Percentiles rank a stretch among this genome's conserved stretches.
Conservation (phyloP, 441 rosid species). For the Adansonia gregorii region DNA sequence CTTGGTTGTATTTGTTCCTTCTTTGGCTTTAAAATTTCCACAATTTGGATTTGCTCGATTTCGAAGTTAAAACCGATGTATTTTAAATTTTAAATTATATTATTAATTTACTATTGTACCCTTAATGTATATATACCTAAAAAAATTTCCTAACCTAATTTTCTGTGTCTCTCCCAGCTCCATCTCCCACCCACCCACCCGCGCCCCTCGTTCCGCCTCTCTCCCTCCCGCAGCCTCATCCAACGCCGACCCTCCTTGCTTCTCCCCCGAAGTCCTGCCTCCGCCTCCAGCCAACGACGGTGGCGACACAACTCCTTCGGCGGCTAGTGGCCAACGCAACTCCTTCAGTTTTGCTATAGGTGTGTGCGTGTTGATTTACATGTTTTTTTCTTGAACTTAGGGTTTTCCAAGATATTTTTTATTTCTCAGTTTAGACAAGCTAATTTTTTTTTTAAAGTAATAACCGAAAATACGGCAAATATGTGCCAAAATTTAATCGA, state of each 20-base stretch:
- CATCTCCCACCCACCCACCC: background rate
- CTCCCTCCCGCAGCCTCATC: background rate
- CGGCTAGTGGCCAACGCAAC: background rate
- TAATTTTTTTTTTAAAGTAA: background rate
- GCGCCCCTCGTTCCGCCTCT: background rate
- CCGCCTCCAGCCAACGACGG: background rate
- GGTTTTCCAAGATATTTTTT: background rate
- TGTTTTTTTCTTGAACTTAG: background rate
- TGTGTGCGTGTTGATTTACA: background rate
- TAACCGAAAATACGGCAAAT: background rate
- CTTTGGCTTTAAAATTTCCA: slow-evolving; percentile 18
- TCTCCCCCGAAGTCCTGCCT: background rate
- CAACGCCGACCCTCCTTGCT: background rate
- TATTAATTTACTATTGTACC: background rate
- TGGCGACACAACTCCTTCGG: background rate
- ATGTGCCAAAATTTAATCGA: background rate
- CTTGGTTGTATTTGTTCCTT: too few relatives aligned
- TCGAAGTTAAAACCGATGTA: background rate
- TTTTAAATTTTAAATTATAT: background rate
- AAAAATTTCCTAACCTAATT: slow-evolving; percentile 1
- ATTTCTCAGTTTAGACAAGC: background rate
- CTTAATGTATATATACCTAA: background rate
- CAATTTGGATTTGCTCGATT: too few relatives aligned
- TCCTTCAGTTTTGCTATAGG: background rate
- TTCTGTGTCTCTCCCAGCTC: background rate